phyloP scores from a whole-genome alignment of 1,139 yeast genomes.

The Suhomyces kunorum region DNA sequence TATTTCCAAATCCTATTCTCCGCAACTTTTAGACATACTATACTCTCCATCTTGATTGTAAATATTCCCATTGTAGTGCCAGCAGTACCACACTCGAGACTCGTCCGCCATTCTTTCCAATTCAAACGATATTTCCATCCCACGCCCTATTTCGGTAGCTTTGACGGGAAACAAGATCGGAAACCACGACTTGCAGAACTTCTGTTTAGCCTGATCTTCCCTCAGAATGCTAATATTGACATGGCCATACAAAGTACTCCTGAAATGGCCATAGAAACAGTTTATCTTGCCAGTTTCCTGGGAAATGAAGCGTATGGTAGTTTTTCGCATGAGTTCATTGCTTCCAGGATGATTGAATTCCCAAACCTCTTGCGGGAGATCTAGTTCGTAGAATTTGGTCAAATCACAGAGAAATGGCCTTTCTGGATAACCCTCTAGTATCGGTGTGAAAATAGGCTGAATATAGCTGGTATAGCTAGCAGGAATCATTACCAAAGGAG shows the following conservation, averaged over 20 bases:
- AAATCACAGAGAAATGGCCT: slow-evolving; percentile 64
- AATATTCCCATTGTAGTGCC: slow-evolving; percentile 46
- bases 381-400: slow-evolving; percentile 46
- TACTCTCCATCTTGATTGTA: slow-evolving; percentile 24
- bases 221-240: slow-evolving; percentile 37
- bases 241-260: slow-evolving; percentile 62
- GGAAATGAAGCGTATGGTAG: slow-evolving; percentile 15
- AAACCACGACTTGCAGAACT: slow-evolving; percentile 52
- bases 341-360: slow-evolving; percentile 49
- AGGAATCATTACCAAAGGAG: slow-evolving; percentile 59
- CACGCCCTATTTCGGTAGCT: slow-evolving; percentile 41
- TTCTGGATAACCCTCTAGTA: slow-evolving; percentile 23
- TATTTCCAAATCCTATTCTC: too few species aligned
- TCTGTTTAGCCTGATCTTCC: slow-evolving; percentile 12
- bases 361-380: slow-evolving; percentile 52
- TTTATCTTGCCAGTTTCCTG: slow-evolving; percentile 66
- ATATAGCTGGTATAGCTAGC: slow-evolving; percentile 56
- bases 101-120: slow-evolving; percentile 34
- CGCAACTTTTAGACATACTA: not conserved
- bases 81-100: slow-evolving; percentile 68
- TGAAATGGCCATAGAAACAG: slow-evolving; percentile 76
- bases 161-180: slow-evolving; percentile 74
- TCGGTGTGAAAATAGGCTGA: slow-evolving; percentile 67
- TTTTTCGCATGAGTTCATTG: not conserved
- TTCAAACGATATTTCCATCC: slow-evolving; percentile 56